Evolutionary conservation across 257 asterid species (phyloP).

Genomic region (Solanum appendiculatum): DNA sequence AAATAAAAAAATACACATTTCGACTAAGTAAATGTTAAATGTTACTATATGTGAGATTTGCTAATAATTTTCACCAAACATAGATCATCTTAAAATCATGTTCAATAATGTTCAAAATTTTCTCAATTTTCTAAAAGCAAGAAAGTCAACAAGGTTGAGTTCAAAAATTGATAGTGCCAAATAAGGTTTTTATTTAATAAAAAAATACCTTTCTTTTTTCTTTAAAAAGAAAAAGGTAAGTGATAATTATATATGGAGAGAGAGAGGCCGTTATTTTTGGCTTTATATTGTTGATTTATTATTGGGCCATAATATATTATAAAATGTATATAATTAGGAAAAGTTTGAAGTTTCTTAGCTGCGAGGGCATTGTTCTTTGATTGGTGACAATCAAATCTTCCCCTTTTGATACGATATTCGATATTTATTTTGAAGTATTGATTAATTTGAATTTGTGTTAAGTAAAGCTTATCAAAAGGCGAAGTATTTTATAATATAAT

Average conservation of each 20-base stretch:
- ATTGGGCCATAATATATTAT: not conserved
- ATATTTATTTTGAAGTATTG: not conserved
- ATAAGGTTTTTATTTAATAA: not conserved
- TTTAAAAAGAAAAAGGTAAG: not conserved
- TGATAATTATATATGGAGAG: not conserved
- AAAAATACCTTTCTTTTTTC: not conserved
- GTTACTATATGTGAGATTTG: too few species aligned
- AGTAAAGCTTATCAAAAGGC: not conserved
- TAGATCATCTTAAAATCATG: not conserved
- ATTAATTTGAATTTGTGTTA: not conserved
- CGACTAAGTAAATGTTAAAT: too few species aligned
- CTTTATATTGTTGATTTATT: not conserved
- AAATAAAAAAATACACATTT: too few species aligned
- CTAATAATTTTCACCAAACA: not conserved
- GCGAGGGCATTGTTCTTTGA: not conserved
- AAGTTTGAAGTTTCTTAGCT: not conserved
- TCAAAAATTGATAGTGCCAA: not conserved
- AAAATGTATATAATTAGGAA: not conserved
- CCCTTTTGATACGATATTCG: not conserved
- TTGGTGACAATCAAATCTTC: not conserved
- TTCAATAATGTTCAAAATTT: not conserved
- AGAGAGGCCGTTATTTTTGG: not conserved
- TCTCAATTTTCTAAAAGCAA: not conserved
- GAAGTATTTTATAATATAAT: not conserved
- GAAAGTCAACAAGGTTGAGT: not conserved